These are phyloP conservation scores for Podospora bellae-mahoneyi DNA, from an alignment of 495 filamentous ascomycete species.

Conservation along the genomic window DNA sequence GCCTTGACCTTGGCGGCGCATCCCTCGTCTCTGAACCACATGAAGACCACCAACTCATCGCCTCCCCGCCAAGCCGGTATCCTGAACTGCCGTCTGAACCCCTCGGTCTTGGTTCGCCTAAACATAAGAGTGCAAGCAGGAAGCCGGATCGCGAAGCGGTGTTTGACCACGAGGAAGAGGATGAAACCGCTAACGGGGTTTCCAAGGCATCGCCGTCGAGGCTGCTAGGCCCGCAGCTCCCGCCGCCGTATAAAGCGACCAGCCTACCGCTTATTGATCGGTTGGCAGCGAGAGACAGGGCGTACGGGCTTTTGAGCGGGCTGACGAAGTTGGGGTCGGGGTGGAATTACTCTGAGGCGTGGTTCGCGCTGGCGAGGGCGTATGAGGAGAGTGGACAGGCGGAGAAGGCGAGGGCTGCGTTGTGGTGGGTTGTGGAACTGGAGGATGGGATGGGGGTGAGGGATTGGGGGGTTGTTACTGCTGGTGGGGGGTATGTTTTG, in stretches of 20 bases:
- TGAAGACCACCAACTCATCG: slow-evolving; percentile 17
- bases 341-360: slow-evolving; percentile 93
- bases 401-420: slow-evolving; percentile 73
- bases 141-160: neutral
- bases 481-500: slow-evolving; percentile 59
- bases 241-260: slow-evolving; percentile 45
- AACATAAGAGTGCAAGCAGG: slow-evolving; percentile 1
- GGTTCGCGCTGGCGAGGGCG: slow-evolving; percentile 80
- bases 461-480: slow-evolving; percentile 53
- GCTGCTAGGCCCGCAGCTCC: slow-evolving; percentile 31
- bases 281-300: slow-evolving; percentile 80
- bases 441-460: slow-evolving; percentile 64
- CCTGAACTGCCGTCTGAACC: slow-evolving; percentile 38
- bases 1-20: slow-evolving; percentile 21
- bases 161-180: slow-evolving; percentile 7
- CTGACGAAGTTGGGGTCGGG: slow-evolving; percentile 82
- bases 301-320: slow-evolving; percentile 72
- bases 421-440: slow-evolving; percentile 75
- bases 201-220: slow-evolving; percentile 12
- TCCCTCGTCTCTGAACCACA: slow-evolving; percentile 7
- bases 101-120: slow-evolving; percentile 37
- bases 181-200: slow-evolving; percentile 3
- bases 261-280: slow-evolving; percentile 66
- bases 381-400: slow-evolving; percentile 80
- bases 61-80: slow-evolving; percentile 13